Conservation (phyloP, 2,329 filamentous ascomycete species). For the Cladosporium sp. region DNA sequence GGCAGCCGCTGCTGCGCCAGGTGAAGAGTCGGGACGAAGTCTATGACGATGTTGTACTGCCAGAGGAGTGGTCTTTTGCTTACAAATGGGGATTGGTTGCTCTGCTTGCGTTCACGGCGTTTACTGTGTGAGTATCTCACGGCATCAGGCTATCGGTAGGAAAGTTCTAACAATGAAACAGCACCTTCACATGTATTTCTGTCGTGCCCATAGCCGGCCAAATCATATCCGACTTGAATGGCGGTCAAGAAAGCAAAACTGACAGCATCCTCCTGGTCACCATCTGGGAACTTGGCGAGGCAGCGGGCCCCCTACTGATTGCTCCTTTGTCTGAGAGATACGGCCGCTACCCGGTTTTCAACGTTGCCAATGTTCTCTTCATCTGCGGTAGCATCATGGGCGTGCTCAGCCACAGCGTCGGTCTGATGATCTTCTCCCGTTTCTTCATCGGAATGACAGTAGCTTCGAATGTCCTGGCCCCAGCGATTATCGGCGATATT, state of each 20-base stretch:
- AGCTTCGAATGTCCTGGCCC: constrained; percentile 58
- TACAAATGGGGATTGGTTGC: constrained; percentile 56
- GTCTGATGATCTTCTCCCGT: constrained; percentile 44
- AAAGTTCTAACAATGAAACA: constrained; percentile 6
- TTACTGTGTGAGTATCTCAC: constrained; percentile 52
- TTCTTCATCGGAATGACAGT: constrained; percentile 48
- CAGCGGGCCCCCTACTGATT: constrained; percentile 47
- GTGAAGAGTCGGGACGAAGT: constrained; percentile 17
- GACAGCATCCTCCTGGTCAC: constrained; percentile 45
- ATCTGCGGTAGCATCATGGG: constrained; percentile 45
- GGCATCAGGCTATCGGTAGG: neutral
- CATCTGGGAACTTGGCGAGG: constrained; percentile 53
- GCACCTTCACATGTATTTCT: constrained; percentile 36
- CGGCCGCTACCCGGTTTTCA: constrained; percentile 42
- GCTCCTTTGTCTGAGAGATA: constrained; percentile 48
- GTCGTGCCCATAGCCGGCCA: constrained; percentile 32
- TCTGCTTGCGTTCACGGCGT: constrained; percentile 56
- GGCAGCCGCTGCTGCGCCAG: constrained; percentile 17
- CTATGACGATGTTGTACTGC: constrained; percentile 27
- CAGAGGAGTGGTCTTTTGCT: constrained; percentile 52
- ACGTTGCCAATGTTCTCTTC: constrained; percentile 44
- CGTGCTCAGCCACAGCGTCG: constrained; percentile 40
- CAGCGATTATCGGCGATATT: constrained; percentile 65
- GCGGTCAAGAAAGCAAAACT: constrained; percentile 24
- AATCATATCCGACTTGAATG: constrained; percentile 31